phyloP scores from a whole-genome alignment of 352 stramenopile species.

The Saprolegnia diclina region DNA sequence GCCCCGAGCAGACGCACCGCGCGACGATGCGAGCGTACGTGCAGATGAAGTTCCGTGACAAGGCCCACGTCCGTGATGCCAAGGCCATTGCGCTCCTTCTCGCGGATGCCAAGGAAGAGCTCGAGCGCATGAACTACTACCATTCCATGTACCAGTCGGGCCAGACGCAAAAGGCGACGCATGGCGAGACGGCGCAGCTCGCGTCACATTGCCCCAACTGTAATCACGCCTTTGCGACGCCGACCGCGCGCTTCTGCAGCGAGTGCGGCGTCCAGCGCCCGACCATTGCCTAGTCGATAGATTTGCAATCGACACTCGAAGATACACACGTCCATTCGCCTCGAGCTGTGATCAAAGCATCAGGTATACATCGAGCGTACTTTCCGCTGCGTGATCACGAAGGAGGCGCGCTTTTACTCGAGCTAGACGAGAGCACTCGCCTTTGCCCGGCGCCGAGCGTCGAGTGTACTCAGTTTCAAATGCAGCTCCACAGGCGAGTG shows the following conservation, averaged over 20 bases:
- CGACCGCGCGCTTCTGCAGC: slow-evolving; percentile 10
- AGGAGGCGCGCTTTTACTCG: no score
- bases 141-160: slow-evolving; percentile 74
- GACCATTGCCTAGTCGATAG: slow-evolving; percentile 1
- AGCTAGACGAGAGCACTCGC: no score
- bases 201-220: slow-evolving; percentile 18
- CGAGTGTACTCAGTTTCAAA: no score
- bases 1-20: slow-evolving; percentile 71
- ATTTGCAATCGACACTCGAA: background rate
- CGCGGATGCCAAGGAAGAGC: slow-evolving; percentile 60
- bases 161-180: slow-evolving; percentile 32
- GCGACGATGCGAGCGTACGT: slow-evolving; percentile 82
- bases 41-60: slow-evolving; percentile 67
- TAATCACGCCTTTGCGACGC: slow-evolving; percentile 12
- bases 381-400: no score
- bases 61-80: slow-evolving; percentile 43
- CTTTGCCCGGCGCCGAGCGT: no score
- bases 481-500: no score
- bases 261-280: slow-evolving; percentile 20
- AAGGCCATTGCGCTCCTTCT: slow-evolving; percentile 51
- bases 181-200: slow-evolving; percentile 1
- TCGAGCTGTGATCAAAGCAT: no score
- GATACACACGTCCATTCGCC: no score
- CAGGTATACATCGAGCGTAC: no score
- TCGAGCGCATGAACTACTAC: slow-evolving; percentile 84